Conservation (phyloP, 202 grass and related monocot species). For the Saccharum hybrid region DNA sequence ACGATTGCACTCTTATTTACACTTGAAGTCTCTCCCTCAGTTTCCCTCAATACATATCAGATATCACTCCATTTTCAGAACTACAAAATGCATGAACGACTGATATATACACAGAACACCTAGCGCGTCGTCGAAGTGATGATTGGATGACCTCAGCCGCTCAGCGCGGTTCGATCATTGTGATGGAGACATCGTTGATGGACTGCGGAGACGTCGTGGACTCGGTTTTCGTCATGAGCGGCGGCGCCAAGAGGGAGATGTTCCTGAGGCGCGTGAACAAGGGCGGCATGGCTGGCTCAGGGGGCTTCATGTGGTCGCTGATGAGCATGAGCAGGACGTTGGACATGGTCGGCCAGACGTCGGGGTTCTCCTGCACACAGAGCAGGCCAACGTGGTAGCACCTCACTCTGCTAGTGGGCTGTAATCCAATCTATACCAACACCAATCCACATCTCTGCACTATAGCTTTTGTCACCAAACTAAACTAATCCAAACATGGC, state of each 20-base stretch:
- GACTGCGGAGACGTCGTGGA: constrained; percentile 51
- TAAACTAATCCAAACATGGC: too few relatives aligned
- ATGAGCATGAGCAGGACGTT: constrained; percentile 81
- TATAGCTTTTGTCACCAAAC: too few relatives aligned
- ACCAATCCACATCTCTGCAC: too few relatives aligned
- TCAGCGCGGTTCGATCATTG: constrained; percentile 58
- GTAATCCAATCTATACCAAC: too few relatives aligned
- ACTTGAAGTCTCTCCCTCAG: background rate
- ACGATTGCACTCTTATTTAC: background rate
- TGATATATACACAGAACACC: constrained; percentile 8
- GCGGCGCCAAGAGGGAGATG: background rate
- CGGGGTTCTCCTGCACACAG: constrained; percentile 76
- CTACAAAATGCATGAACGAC: background rate
- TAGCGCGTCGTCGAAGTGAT: background rate
- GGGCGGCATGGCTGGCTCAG: constrained; percentile 51
- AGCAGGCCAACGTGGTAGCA: constrained; percentile 78
- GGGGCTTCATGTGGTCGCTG: constrained; percentile 75
- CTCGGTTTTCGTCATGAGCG: constrained; percentile 44
- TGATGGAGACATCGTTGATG: constrained; percentile 78
- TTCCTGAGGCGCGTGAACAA: constrained; percentile 41
- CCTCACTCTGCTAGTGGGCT: background rate
- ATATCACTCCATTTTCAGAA: background rate
- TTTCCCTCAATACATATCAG: background rate
- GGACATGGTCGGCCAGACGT: constrained; percentile 82
- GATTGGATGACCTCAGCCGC: constrained; percentile 12